Evolutionary conservation across 164 flowering plant species (phyloP).

Genomic region (Tetrastigma voinierianum): DNA sequence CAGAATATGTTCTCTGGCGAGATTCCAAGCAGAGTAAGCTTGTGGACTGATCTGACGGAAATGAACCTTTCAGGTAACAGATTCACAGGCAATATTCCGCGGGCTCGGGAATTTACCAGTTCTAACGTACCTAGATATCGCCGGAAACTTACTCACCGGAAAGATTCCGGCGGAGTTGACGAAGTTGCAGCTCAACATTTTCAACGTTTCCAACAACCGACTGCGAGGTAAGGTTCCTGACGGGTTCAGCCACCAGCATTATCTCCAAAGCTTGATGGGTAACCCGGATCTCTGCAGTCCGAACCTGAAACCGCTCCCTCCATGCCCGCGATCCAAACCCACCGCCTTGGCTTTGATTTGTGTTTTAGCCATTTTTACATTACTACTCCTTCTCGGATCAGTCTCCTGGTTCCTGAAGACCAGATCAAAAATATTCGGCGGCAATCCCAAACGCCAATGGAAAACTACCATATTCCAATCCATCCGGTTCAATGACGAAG

Average conservation of each 20-base stretch:
- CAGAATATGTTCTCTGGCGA: constrained; percentile 53
- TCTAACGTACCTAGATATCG: constrained; percentile 54
- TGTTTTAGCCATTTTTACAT: constrained; percentile 18
- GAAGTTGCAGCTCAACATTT: constrained; percentile 43
- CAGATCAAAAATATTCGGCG: constrained; percentile 9
- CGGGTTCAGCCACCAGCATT: constrained; percentile 32
- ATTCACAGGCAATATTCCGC: constrained; percentile 54
- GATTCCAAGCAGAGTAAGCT: constrained; percentile 38
- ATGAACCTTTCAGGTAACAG: constrained; percentile 53
- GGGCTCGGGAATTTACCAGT: constrained; percentile 51
- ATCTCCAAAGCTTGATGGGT: constrained; percentile 39
- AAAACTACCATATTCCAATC: constrained; percentile 49
- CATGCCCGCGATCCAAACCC: constrained; percentile 34
- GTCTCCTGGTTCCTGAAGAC: constrained; percentile 32
- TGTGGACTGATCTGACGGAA: constrained; percentile 44
- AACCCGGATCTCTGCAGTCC: constrained; percentile 67
- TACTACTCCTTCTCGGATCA: constrained; percentile 24
- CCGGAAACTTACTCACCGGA: constrained; percentile 56
- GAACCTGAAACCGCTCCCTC: constrained; percentile 39
- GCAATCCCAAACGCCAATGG: constrained; percentile 31
- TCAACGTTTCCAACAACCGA: constrained; percentile 53
- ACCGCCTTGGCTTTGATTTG: constrained; percentile 17
- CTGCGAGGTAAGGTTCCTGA: constrained; percentile 53
- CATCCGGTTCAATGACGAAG: constrained; percentile 39
- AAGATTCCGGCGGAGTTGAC: constrained; percentile 50